Evolutionary conservation across 805 yeast genomes (phyloP), one percentile per base, ranked within the genome.

Genomic region (Nakazawaea siamensis): DNA sequence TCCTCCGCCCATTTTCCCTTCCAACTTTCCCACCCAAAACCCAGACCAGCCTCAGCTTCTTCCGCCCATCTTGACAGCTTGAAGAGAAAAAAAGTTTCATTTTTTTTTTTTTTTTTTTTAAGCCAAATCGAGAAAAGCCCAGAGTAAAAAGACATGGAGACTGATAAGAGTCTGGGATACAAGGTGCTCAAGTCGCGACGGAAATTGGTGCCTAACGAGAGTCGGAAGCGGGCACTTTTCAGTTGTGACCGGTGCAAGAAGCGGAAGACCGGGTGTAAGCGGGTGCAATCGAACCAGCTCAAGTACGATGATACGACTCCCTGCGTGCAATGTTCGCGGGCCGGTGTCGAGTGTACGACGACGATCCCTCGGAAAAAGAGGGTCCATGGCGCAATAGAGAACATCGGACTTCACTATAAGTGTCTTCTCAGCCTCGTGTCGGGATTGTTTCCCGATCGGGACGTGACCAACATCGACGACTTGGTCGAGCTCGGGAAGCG

Each of bases 161-260:
- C n/a, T n/a, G n/a, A n/a, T 14, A 13, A 7, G 27, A 12, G 14
- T 13, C 27, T 12, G 20, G 12, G 23, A 15, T 24, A 25, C 12
- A 17, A 15, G 32, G 33, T 30, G 33, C 45, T 38, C 12, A 34
- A 24, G 23, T 38, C 38, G 10, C 60, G 51, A 41, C 49, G 67
- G 24, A 43, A 68, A 20, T 45, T 52, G 5, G 68, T 66, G 0
- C 48, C 64, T 0, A 52, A 61, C 1, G 65, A 59, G 28, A 47
- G 51, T 17, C 44, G 70, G 16, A 57, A 60, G 29, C 42, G 72
- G 31, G 70, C 70, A 0, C 54, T 62, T 3, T 66, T 56, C 46
- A 55, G 64, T 7, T 68, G 73, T 39, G 72, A 68, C 43, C 43
- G 70, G 11, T 68, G 73, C 41, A 66, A 66, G 45, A 34, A 52